These are phyloP conservation scores for Craterostigma plantagineum DNA, from an alignment of 257 asterid species.

Conservation along the genomic window DNA sequence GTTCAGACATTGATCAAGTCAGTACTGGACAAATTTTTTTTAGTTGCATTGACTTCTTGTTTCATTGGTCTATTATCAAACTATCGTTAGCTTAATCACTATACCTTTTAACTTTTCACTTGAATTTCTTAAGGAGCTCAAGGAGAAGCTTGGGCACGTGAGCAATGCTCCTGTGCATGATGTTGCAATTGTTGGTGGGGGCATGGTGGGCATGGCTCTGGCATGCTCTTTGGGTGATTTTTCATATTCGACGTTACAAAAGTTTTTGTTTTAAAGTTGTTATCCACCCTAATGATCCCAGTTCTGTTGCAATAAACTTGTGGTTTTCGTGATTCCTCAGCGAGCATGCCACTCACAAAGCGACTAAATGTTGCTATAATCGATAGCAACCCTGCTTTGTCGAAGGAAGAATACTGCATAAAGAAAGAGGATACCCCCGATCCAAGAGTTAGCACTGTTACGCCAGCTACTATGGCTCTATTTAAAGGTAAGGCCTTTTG, in stretches of 20 bases:
- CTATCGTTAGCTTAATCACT: background rate
- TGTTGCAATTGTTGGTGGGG: constrained; percentile 97
- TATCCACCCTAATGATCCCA: background rate
- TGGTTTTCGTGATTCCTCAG: constrained; percentile 25
- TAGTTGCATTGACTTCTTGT: background rate
- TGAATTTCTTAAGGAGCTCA: constrained; percentile 21
- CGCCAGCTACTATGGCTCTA: constrained; percentile 67
- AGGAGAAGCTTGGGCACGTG: constrained; percentile 13
- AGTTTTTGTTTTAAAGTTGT: background rate
- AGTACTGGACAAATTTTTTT: background rate
- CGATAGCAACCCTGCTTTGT: constrained; percentile 86
- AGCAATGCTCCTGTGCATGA: constrained; percentile 43
- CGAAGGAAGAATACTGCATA: constrained; percentile 21
- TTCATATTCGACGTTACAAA: constrained; percentile 7
- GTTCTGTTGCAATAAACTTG: background rate
- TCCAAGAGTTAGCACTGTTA: constrained; percentile 96
- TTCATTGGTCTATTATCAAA: background rate
- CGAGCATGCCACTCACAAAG: constrained; percentile 60
- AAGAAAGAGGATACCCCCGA: constrained; percentile 75
- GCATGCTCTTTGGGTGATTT: constrained; percentile 76
- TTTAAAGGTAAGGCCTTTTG: constrained; percentile 42
- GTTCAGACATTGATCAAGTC: background rate
- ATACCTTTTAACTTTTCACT: background rate
- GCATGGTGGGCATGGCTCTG: constrained; percentile 98
- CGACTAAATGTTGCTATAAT: constrained; percentile 66